Evolutionary conservation across 257 asterid genomes (phyloP), one percentile per base, ranked within the genome.

Genomic region (Petrea volubilis): DNA sequence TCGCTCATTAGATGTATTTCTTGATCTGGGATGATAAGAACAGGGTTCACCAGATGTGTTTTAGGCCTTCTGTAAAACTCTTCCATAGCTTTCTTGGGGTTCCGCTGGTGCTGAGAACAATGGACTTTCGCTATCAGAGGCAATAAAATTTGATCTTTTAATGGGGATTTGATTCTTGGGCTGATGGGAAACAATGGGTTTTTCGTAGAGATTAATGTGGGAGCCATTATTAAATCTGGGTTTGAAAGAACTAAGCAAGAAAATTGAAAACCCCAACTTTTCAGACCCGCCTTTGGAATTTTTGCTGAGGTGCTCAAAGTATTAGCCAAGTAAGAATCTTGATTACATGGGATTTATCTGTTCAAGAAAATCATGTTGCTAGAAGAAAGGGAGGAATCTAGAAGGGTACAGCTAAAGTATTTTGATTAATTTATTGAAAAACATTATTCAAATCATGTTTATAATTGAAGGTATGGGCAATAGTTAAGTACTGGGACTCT

Each of bases 221-320:
- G 74, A 59, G 76, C 29, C 97, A 90, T 90, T 77, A 10, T 53
- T 33, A 18, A 51, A 38, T 69, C 38, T 14, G 40, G 52, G 25
- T 31, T 63, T 5, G 13, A 14, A 41, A 44, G 18, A 21, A 43
- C 14, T 33, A 10, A 20, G 23, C 0, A 21, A 31, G 60, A 46
- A 46, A 1, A 33, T 3, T 3, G 38, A 33, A 50, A 72, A 62
- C 29, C 62, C 71, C 34, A 50, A 52, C 61, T 40, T n/a, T n/a
- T 7, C 61, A 61, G 65, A 51, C 44, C 43, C 58, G 23, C 38
- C 46, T 17, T 52, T 41, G 36, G 63, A 23, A 41, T n/a, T n/a
- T 1, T 12, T 13, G 55, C 23, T 18, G 60, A 51, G 79, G 55
- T 68, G 60, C 68, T 34, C 46, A 25, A 68, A 38, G 66, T 20